Base-by-base conservation (phyloP, 2,329 filamentous ascomycete species). In the Ceratocystis destructans region DNA sequence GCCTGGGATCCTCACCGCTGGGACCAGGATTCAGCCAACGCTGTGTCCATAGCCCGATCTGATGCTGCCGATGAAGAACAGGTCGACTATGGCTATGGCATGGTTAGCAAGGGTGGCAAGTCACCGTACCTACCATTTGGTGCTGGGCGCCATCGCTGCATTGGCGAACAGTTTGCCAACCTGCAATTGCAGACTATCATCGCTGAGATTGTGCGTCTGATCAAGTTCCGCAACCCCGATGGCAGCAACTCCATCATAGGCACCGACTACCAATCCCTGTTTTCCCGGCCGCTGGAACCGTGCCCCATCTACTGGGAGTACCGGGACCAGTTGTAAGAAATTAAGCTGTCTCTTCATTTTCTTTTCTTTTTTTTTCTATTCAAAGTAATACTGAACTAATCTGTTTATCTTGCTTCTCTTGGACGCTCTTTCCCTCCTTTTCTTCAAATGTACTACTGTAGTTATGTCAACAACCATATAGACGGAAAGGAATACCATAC, bases 101-200 rank as follows among this genome's bases (percentile, higher is more conserved):
- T 96, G 63, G 88, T 96, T 70, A 92, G 85, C 81, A 96, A 96
- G 80, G 93, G 93, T 66, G 87, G 90, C 15, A 85, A 84, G 68
- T 95, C 89, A 64, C 92, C 93, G 0, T 97, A 96, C 75, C 83
- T 97, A 61, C 93, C 93, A 1, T 97, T 97, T 73, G 93, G 93
- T 67, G 93, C 92, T 37, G 93, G 93, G 53, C 82, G 93, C 71
- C 93, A 97, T 77, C 83, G 93, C 70, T 97, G 93, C 77, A 96
- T 97, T 73, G 93, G 93, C 70, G 93, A 97, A 80, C 90, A 96
- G 73, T 97, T 96, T 75, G 93, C 93, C 71, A 96, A 95, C 74
- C 82, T 95, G 67, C 93, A 97, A 78, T 80, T 97, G 69, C 87
- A 92, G 74, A 91, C 90, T 57, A 95, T 97, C 70, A 79, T 87